Conservation (phyloP, 2,329 filamentous ascomycete genomes). For the Helotiales sp. region DNA sequence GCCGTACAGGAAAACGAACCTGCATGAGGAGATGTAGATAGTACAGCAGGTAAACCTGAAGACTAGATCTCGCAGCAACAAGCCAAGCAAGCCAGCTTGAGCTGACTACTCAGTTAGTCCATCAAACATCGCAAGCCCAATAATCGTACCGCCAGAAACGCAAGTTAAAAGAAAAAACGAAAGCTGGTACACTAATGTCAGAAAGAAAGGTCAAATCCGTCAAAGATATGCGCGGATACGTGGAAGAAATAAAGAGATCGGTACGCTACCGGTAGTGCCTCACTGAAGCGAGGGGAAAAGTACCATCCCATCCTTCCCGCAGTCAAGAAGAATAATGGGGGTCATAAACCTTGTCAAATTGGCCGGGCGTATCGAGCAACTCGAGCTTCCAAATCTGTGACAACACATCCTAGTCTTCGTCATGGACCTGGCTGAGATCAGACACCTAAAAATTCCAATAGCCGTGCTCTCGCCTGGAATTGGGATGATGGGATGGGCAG, state of each 20-base stretch:
- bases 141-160: conserved; percentile 1
- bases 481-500: not conserved
- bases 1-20: too few species aligned
- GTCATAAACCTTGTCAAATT: not conserved
- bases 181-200: not conserved
- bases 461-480: not conserved
- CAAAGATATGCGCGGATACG: not conserved
- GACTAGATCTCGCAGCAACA: not conserved
- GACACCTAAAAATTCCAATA: not conserved
- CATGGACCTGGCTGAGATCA: not conserved
- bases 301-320: not conserved
- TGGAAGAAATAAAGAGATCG: not conserved
- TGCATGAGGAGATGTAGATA: too few species aligned
- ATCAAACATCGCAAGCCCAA: too few species aligned
- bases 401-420: not conserved
- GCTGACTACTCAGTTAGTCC: not conserved
- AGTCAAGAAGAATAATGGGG: conserved; percentile 5
- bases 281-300: too few species aligned
- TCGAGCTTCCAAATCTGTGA: conserved; percentile 1
- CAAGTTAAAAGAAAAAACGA: not conserved
- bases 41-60: not conserved
- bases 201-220: not conserved
- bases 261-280: too few species aligned
- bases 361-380: not conserved
- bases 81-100: not conserved